phyloP scores from a whole-genome alignment of 169 alveolate genomes.

The Plasmodium gallinaceum region DNA sequence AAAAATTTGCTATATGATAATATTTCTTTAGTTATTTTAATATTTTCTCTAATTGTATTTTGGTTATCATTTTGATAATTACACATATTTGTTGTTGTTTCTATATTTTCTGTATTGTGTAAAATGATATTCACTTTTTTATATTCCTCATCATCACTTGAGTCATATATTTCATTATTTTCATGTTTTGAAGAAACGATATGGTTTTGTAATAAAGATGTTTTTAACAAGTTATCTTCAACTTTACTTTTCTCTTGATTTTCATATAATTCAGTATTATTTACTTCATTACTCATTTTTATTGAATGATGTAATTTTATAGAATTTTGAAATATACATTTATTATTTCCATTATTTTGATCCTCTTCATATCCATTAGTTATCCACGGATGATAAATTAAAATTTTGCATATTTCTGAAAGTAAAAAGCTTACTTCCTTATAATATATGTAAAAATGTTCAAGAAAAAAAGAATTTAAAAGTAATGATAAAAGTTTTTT shows the following conservation, averaged over 20 bases:
- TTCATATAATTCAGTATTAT: not conserved
- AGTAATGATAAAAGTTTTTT: conserved; percentile 59
- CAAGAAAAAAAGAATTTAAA: conserved; percentile 61
- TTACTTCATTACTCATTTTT: not conserved
- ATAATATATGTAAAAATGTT: conserved; percentile 72
- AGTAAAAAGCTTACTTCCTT: conserved; percentile 36
- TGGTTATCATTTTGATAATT: not conserved
- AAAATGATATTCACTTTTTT: conserved; percentile 30
- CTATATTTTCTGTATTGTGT: conserved; percentile 6
- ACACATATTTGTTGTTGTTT: conserved; percentile 1
- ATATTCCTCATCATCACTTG: conserved; percentile 60
- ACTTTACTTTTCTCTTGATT: not conserved
- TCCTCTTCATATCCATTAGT: conserved; percentile 68
- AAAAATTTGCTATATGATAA: conserved; percentile 76
- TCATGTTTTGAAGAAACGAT: not conserved
- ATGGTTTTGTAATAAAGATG: not conserved
- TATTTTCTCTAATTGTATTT: conserved; percentile 7
- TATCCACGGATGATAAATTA: conserved; percentile 67
- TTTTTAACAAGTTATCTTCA: not conserved
- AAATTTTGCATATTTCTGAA: conserved; percentile 49
- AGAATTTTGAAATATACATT: not conserved
- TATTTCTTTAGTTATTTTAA: conserved; percentile 56
- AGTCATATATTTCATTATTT: not conserved
- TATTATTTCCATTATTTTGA: not conserved
- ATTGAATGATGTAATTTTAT: not conserved